Evolutionary conservation across 257 asterid genomes (phyloP).

Genomic region (Capsicum chinense): DNA sequence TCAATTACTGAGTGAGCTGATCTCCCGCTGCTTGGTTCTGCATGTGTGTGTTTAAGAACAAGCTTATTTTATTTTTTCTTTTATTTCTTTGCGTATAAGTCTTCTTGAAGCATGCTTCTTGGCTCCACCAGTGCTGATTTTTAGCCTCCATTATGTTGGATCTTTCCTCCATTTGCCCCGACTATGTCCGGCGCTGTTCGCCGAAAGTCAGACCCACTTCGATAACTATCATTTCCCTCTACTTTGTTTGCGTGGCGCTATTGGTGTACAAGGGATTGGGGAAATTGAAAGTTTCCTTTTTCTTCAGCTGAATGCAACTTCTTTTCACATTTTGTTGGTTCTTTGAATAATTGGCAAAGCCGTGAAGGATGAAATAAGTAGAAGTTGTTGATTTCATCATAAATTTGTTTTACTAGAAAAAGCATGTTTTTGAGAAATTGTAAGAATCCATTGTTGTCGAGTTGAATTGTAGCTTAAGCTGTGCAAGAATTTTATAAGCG

Average conservation of each 20-base stretch:
- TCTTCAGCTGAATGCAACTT: background rate
- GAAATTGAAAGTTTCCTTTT: background rate
- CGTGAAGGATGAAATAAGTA: background rate
- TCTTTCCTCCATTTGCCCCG: background rate
- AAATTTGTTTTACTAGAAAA: background rate
- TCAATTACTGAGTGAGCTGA: slow-evolving; percentile 12
- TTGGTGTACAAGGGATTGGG: background rate
- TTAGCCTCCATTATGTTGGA: background rate
- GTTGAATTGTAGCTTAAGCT: too few relatives aligned
- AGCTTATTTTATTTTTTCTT: background rate
- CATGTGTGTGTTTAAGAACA: slow-evolving; percentile 10
- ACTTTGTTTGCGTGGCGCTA: background rate
- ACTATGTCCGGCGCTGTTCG: background rate
- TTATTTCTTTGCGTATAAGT: background rate
- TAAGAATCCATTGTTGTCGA: background rate
- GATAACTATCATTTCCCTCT: background rate
- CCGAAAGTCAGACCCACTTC: background rate
- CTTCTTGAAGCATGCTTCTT: slow-evolving; percentile 1
- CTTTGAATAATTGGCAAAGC: background rate
- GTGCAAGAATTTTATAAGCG: too few relatives aligned
- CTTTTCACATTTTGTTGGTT: background rate
- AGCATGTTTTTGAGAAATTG: background rate
- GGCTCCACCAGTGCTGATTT: background rate
- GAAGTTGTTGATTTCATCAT: background rate
- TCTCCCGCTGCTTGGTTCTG: background rate